Conservation (phyloP, 2,329 filamentous ascomycete genomes). For the Neoascochyta sp. region DNA sequence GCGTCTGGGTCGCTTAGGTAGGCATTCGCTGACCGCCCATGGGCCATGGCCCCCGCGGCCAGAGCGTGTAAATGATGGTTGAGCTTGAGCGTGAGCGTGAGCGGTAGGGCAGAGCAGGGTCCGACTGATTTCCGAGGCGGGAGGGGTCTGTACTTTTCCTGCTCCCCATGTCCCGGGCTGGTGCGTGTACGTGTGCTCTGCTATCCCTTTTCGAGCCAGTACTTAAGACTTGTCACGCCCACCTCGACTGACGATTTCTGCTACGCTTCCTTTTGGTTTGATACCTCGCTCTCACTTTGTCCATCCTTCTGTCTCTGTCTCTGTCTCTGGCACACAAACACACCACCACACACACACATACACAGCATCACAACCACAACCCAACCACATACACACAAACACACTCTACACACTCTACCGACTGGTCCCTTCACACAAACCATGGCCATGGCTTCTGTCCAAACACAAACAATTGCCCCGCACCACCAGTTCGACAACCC, state of each 20-base stretch:
- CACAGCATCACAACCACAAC: background rate
- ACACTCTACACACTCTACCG: background rate
- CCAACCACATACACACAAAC: background rate
- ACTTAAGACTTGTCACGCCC: too few species aligned
- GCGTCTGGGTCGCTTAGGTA: too few species aligned
- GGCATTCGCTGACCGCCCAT: too few species aligned
- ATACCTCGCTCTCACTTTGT: background rate
- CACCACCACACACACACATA: background rate
- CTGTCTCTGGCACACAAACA: background rate
- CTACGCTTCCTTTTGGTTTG: background rate
- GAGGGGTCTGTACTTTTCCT: too few species aligned
- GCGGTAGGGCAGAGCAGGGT: too few species aligned
- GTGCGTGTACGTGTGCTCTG: too few species aligned
- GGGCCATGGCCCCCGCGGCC: too few species aligned
- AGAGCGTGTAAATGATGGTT: too few species aligned
- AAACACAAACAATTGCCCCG: conserved; percentile 24
- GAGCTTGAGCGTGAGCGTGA: too few species aligned
- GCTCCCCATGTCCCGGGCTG: too few species aligned
- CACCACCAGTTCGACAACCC: conserved; percentile 17
- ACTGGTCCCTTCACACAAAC: too few species aligned
- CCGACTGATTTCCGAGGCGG: background rate
- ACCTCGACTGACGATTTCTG: background rate
- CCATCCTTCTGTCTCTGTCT: background rate
- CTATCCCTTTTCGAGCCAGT: background rate
- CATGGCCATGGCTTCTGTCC: conserved; percentile 23